Percentiles rank a stretch among this genome's conserved stretches.
phyloP scores from a whole-genome alignment of 805 yeast species.

The Teunomyces barrocoloradensis region DNA sequence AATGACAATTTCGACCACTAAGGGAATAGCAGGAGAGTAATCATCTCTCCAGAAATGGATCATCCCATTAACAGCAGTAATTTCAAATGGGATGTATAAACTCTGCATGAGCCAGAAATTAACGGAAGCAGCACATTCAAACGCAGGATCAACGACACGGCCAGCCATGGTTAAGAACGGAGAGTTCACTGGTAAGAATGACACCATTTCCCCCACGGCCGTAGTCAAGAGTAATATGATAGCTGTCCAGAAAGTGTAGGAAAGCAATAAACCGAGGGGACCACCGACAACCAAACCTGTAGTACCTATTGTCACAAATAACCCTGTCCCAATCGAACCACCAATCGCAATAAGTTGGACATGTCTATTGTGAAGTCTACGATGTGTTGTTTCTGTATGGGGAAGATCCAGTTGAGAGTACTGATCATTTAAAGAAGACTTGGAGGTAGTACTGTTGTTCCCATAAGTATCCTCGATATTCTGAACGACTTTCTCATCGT shows the following conservation, averaged over 20 bases:
- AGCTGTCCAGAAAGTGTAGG: conserved; percentile 32
- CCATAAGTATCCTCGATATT: conserved; percentile 1
- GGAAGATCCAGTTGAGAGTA: conserved; percentile 8
- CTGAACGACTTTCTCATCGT: background rate
- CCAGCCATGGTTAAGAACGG: conserved; percentile 40
- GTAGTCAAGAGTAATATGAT: conserved; percentile 32
- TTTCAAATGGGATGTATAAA: conserved; percentile 73
- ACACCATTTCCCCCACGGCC: conserved; percentile 39
- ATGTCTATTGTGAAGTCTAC: conserved; percentile 65
- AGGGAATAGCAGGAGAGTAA: conserved; percentile 67
- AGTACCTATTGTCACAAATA: conserved; percentile 35
- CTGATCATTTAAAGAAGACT: conserved; percentile 2
- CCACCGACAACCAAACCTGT: conserved; percentile 30
- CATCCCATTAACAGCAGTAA: conserved; percentile 74
- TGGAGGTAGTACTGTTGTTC: conserved; percentile 3
- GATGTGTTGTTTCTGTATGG: conserved; percentile 14
- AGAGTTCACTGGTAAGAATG: conserved; percentile 33
- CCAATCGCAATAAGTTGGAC: conserved; percentile 77
- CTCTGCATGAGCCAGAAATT: conserved; percentile 44
- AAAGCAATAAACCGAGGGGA: conserved; percentile 32
- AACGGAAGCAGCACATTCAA: conserved; percentile 21
- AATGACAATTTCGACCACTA: conserved; percentile 61
- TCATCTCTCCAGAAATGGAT: conserved; percentile 80
- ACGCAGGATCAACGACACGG: conserved; percentile 36
- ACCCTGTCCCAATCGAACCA: conserved; percentile 44